Evolutionary conservation across 2,329 filamentous ascomycete species (phyloP).

Genomic region (Aureobasidium musti): DNA sequence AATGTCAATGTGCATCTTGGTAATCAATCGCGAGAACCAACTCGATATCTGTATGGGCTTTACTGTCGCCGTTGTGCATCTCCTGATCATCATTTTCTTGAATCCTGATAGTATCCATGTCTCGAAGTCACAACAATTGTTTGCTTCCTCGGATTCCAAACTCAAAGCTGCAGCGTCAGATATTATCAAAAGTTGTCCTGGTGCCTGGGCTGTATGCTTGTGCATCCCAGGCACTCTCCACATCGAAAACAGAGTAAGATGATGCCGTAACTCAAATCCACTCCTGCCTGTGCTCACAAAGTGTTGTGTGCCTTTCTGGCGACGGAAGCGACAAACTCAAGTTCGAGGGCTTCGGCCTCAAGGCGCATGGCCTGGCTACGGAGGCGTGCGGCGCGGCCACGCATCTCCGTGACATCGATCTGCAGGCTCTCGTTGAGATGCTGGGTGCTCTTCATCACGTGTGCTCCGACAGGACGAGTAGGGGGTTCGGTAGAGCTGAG

Average conservation of each 20-base stretch:
- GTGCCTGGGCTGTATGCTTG: not conserved
- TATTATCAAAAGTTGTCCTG: too few species aligned
- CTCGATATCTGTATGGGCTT: not conserved
- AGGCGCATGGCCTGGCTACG: slow-evolving; percentile 24
- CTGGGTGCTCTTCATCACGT: not conserved
- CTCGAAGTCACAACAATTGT: not conserved
- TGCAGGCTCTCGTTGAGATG: not conserved
- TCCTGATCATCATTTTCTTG: not conserved
- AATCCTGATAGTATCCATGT: not conserved
- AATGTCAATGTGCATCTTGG: not conserved
- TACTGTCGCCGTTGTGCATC: not conserved
- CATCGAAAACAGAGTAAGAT: too few species aligned
- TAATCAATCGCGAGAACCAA: not conserved
- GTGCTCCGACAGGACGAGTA: not conserved
- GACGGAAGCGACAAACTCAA: not conserved
- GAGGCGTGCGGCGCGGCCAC: not conserved
- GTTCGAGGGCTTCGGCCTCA: slow-evolving; percentile 26
- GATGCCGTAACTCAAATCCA: too few species aligned
- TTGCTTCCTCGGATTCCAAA: not conserved
- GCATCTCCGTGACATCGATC: not conserved
- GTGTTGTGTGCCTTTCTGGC: not conserved
- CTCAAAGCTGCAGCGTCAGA: not conserved
- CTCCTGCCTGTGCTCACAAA: not conserved
- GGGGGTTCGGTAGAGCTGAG: not conserved
- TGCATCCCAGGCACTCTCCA: not conserved